Evolutionary conservation across 768 basidiomycete genomes (phyloP).

Genomic region (Tricholoma terreum): DNA sequence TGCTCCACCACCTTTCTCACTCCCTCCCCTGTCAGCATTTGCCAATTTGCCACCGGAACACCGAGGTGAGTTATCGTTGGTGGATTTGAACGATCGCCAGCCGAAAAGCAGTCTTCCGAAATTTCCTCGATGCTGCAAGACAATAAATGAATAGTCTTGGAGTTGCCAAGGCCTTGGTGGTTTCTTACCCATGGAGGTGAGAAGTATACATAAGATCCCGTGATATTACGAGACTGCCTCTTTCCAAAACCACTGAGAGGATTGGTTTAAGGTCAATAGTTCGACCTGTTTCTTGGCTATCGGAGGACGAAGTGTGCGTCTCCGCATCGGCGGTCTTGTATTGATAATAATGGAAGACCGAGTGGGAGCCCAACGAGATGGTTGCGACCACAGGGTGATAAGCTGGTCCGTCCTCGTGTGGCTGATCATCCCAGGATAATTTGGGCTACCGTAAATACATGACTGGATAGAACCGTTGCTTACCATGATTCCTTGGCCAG

Average conservation of each 20-base stretch:
- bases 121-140: slow-evolving; percentile 54
- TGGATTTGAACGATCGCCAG: slow-evolving; percentile 17
- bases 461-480: background rate
- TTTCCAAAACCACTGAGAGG: slow-evolving; percentile 76
- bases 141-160: slow-evolving; percentile 3
- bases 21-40: slow-evolving; percentile 41
- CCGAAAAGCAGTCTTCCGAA: slow-evolving; percentile 45
- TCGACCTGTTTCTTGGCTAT: slow-evolving; percentile 36
- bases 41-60: slow-evolving; percentile 55
- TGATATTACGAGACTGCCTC: slow-evolving; percentile 82
- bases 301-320: slow-evolving; percentile 13
- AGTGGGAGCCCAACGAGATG: slow-evolving; percentile 82
- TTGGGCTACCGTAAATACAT: background rate
- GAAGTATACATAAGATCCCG: slow-evolving; percentile 62
- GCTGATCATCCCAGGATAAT: slow-evolving; percentile 43
- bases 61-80: slow-evolving; percentile 27
- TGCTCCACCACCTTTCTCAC: slow-evolving; percentile 36
- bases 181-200: slow-evolving; percentile 68
- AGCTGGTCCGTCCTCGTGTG: slow-evolving; percentile 89
- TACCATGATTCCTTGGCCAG: slow-evolving; percentile 94
- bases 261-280: slow-evolving; percentile 63
- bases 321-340: slow-evolving; percentile 38
- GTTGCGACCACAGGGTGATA: slow-evolving; percentile 89
- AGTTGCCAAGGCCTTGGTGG: background rate
- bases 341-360: slow-evolving; percentile 79